Evolutionary conservation across 306 rosid genomes (phyloP).

Genomic region (Dicorynia guianensis): DNA sequence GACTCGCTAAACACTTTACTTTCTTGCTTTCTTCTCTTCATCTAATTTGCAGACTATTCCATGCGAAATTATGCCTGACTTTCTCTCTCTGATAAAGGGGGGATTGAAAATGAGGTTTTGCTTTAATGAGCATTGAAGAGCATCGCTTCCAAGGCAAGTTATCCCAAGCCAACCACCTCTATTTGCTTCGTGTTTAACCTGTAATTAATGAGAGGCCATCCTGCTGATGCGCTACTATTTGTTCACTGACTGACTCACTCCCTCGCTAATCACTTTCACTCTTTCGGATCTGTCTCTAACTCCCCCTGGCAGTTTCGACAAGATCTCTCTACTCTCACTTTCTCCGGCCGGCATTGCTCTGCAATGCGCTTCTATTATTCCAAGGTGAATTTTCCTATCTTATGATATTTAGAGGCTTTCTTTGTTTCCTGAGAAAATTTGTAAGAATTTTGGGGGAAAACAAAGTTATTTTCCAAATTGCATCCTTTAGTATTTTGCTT

Average conservation of each 20-base stretch:
- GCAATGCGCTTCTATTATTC: conserved; percentile 59
- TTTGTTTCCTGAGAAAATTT: conserved; percentile 38
- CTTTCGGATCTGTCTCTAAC: conserved; percentile 64
- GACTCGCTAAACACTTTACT: conserved; percentile 9
- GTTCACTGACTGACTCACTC: conserved; percentile 36
- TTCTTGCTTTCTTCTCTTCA: conserved; percentile 16
- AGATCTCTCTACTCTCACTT: conserved; percentile 47
- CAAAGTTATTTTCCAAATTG: background rate
- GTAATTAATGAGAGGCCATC: conserved; percentile 29
- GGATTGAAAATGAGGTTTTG: conserved; percentile 60
- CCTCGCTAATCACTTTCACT: conserved; percentile 38
- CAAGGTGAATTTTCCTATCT: conserved; percentile 54
- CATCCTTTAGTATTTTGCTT: too few species aligned
- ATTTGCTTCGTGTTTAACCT: conserved; percentile 24
- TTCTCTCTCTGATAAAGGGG: conserved; percentile 40
- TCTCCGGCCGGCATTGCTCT: conserved; percentile 36
- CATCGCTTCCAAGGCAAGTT: conserved; percentile 92
- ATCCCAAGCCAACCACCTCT: conserved; percentile 25
- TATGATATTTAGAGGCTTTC: background rate
- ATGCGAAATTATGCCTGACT: conserved; percentile 1
- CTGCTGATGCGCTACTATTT: conserved; percentile 37
- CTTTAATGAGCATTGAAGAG: conserved; percentile 48
- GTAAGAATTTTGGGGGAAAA: background rate
- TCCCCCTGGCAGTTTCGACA: conserved; percentile 36
- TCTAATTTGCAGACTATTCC: background rate